Evolutionary conservation across 2,329 filamentous ascomycete species (phyloP).

Genomic region (Fusarium liriodendri): DNA sequence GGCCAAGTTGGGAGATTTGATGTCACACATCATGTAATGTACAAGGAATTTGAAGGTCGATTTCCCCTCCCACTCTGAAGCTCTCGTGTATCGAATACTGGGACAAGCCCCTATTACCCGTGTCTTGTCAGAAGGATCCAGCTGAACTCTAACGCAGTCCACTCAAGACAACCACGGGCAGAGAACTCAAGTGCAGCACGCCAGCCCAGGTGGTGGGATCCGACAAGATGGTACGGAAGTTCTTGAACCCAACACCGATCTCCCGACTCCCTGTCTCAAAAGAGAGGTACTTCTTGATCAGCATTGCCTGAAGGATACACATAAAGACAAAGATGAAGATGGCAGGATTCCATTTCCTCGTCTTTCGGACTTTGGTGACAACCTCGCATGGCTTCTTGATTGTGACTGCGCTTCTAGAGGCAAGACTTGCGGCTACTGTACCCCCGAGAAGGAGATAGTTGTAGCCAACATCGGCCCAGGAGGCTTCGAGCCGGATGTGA

Average conservation of each 20-base stretch:
- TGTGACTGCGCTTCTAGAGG: background rate
- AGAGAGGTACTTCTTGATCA: slow-evolving; percentile 20
- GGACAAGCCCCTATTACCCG: background rate
- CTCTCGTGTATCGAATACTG: background rate
- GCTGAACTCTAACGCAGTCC: slow-evolving; percentile 3
- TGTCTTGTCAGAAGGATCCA: background rate
- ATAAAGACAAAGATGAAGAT: slow-evolving; percentile 12
- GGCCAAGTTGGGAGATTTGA: background rate
- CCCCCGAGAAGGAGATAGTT: slow-evolving; percentile 19
- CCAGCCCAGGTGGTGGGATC: slow-evolving; percentile 31
- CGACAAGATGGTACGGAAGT: slow-evolving; percentile 30
- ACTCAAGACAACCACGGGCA: slow-evolving; percentile 27
- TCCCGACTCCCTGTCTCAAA: slow-evolving; percentile 5
- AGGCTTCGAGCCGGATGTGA: background rate
- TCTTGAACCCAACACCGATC: slow-evolving; percentile 30
- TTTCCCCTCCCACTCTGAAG: background rate
- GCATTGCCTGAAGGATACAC: slow-evolving; percentile 19
- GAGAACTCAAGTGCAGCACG: slow-evolving; percentile 6
- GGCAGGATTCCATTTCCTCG: slow-evolving; percentile 2
- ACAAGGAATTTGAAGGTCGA: background rate
- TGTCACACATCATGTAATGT: background rate
- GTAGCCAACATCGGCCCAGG: background rate
- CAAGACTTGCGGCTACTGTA: slow-evolving; percentile 7
- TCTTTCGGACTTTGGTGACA: background rate
- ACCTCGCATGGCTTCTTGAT: background rate